Evolutionary conservation across 208 protist genomes (phyloP), one percentile per base, ranked within the genome.

Genomic region (Acanthamoeba culbertsoni): DNA sequence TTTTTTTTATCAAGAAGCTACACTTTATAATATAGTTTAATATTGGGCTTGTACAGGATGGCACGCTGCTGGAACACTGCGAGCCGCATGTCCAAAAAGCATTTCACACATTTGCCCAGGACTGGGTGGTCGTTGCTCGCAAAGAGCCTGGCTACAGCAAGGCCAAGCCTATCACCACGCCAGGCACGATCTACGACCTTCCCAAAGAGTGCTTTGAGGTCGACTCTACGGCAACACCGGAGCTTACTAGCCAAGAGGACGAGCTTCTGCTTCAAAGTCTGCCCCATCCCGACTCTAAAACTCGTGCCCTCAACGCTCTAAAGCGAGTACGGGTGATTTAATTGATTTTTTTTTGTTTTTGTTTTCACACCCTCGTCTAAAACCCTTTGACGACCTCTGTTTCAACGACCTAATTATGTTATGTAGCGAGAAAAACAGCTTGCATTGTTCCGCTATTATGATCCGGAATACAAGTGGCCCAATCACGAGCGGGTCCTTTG

Each of bases 401-500:
- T 28, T 75, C 55, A 42, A n/a, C n/a, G n/a, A n/a, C n/a, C n/a
- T 68, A 3, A 8, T 55, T 55, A 18, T 8, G 18, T 55, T 55
- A 23, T 7, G 12, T 48, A 93, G 88, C 35, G 88, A 10, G 42
- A 73, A 33, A 28, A 35, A 7, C 37, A 63, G 28, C 20, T 93
- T n/a, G 28, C 59, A 10, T 26, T 93, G 12, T 93, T 93, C 35
- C 57, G 65, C n/a, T 93, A 82, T 42, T 93, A 93, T 37, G 88
- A 93, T 43, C 62, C 88, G 14, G 88, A 79, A 28, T 93, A 82
- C 45, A 79, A 93, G 43, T 93, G 88, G 88, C 88, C 88, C 20
- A 79, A 93, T 14, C 88, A 93, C 65, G 88, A 93, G 26, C 57
- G 65, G 3, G 37, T 62, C 8, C 28, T 93, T 16, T 93, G 88